Conservation (phyloP, 441 rosid genomes). For the Biscutella auriculata region DNA sequence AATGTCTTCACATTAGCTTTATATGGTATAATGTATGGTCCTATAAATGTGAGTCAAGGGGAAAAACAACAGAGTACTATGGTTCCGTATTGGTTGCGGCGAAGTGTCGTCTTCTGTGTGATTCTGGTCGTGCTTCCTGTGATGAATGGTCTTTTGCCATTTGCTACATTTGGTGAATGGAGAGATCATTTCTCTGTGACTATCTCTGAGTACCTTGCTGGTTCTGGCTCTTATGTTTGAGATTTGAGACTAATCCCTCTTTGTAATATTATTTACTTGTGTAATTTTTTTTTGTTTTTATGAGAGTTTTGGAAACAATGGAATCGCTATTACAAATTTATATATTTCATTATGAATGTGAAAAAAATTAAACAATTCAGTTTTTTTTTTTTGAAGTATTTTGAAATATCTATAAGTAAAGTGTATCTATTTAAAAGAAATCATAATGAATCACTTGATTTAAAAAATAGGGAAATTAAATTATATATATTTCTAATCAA, state of each 20-base stretch:
- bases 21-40: slow-evolving; percentile 46
- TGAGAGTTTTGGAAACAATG: background rate
- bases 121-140: slow-evolving; percentile 41
- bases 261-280: slow-evolving; percentile 1
- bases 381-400: too few relatives aligned
- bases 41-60: slow-evolving; percentile 25
- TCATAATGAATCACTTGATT: too few relatives aligned
- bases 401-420: too few relatives aligned
- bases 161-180: slow-evolving; percentile 63
- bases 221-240: background rate
- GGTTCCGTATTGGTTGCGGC: slow-evolving; percentile 57
- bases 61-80: too few relatives aligned
- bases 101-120: slow-evolving; percentile 29
- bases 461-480: too few relatives aligned
- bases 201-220: background rate
- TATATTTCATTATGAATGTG: too few relatives aligned
- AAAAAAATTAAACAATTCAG: too few relatives aligned
- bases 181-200: slow-evolving; percentile 39
- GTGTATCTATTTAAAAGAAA: too few relatives aligned
- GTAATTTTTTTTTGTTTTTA: background rate
- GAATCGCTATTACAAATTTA: background rate
- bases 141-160: slow-evolving; percentile 65
- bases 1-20: slow-evolving; percentile 30
- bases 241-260: too few relatives aligned
- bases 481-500: too few relatives aligned